Base-by-base conservation (phyloP, 2,329 filamentous ascomycete species). In the Pseudocercospora crystallina region DNA sequence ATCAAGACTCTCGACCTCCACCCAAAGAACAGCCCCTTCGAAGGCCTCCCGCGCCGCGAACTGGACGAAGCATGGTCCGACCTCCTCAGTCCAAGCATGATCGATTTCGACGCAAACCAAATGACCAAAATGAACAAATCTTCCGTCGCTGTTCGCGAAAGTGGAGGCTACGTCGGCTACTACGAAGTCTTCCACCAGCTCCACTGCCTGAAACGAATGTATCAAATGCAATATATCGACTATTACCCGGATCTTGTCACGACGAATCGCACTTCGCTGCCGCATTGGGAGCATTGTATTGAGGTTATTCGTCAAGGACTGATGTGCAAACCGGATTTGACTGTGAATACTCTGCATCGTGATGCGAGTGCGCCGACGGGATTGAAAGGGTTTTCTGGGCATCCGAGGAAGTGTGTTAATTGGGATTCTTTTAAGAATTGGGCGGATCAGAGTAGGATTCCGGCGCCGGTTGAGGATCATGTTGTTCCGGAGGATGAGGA, bases 111-210 rank as follows among this genome's bases (percentile, higher is more conserved):
- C 2, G 43, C 39, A 8, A 14, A 17, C n/a, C 47, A 54, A 10
- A 54, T 54, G 52, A 47, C n/a, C 2, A 44, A 33, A 8, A 54
- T 54, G 52, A 54, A 54, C 33, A 54, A 54, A 17, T 43, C 43
- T 2, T 54, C 52, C 0, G 43, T 51, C 3, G 43, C 44, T 11
- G 37, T 54, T 5, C 35, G 20, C 17, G 32, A 46, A 7, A 39
- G 42, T 2, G 42, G 35, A 32, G 40, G 40, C 9, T 54, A 54
- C n/a, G 47, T 51, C 9, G 52, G 47, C 11, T 54, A 54, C 14
- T 47, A 40, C 13, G 52, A 45, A 34, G 52, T 46, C n/a, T 50
- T 51, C n/a, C 52, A 54, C 20, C 43, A 51, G 14, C 35, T 54
- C 5, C 47, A 51, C 11, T 51, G 52, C 37, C 30, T 54, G 49